Evolutionary conservation across 805 yeast genomes (phyloP), one percentile per base, ranked within the genome.

Genomic region (Zygotorulaspora danielsina): DNA sequence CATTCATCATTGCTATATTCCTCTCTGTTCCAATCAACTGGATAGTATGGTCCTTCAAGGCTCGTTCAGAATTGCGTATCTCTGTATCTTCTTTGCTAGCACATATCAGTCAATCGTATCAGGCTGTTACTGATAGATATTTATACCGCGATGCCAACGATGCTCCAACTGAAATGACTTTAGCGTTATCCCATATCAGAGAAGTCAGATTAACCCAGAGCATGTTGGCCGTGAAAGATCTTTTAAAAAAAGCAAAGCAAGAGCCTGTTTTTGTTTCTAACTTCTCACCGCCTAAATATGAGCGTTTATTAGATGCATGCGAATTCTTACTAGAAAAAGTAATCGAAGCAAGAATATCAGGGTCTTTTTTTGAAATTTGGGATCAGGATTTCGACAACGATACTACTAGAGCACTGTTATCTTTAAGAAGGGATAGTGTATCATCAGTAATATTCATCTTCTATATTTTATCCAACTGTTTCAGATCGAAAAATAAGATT

Each of bases 341-440:
- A 26, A 63, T 70, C n/a, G 74, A 71, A 42, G 74, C 78, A 1
- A 60, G 78, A 49, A 67, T 72, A 39, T 66, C 73, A n/a, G 71
- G 74, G 13, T 52, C 68, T 2, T 69, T 65, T 44, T 73, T 73
- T 52, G 69, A 66, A 41, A 65, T 70, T 19, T 71, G 69, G 70
- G 70, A 68, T 19, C 59, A 61, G 26, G 77, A 71, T 44, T 44
- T 51, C 12, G 61, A 67, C 39, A 54, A 57, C n/a, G 59, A 57
- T 12, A 61, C 61, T 1, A 68, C 72, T 0, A 56, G 64, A 27
- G 63, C 67, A 5, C 49, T 73, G 25, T 41, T 70, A 22, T 63
- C 76, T 0, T 52, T 66, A 10, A 61, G 78, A 44, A 64, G 77
- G 48, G 76, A 73, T 36, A 63, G 73, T 16, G 73, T 70, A 4